Conservation (phyloP, 139 green algal genomes). For the Chlamydomonas sp. region DNA sequence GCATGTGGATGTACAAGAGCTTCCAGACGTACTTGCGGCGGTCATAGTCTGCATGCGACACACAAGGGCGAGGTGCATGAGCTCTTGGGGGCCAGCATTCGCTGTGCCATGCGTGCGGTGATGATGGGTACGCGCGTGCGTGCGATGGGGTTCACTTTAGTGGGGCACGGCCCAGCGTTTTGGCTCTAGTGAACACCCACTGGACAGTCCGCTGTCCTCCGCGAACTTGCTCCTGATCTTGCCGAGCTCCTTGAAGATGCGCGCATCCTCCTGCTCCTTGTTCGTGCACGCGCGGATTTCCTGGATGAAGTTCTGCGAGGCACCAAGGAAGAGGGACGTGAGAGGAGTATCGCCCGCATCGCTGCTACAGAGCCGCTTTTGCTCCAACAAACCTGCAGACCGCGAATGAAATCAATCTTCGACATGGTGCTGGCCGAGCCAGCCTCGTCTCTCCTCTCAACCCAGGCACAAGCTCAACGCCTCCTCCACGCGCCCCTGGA, state of each 20-base stretch:
- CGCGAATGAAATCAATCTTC: conserved; percentile 62
- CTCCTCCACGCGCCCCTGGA: no score
- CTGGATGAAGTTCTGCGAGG: conserved; percentile 79
- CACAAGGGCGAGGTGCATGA: background rate
- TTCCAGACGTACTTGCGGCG: conserved; percentile 99
- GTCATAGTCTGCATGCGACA: conserved; percentile 79
- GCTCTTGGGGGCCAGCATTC: no score
- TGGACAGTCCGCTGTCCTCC: conserved; percentile 24
- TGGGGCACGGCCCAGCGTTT: no score
- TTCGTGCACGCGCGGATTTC: conserved; percentile 83
- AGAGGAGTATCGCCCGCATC: background rate
- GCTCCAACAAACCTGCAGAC: conserved; percentile 47
- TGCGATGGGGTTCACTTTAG: no score
- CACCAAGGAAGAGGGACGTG: background rate
- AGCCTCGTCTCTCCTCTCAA: background rate
- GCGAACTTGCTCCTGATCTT: conserved; percentile 95
- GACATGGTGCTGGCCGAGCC: conserved; percentile 40
- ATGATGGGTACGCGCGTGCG: no score
- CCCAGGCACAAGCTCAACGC: no score
- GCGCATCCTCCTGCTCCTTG: conserved; percentile 81
- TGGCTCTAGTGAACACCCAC: no score
- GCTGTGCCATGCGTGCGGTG: no score
- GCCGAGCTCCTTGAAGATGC: conserved; percentile 95
- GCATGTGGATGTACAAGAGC: conserved; percentile 98
- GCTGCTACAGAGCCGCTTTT: background rate